Evolutionary conservation across 257 asterid species (phyloP).

Genomic region (Rhazya stricta): DNA sequence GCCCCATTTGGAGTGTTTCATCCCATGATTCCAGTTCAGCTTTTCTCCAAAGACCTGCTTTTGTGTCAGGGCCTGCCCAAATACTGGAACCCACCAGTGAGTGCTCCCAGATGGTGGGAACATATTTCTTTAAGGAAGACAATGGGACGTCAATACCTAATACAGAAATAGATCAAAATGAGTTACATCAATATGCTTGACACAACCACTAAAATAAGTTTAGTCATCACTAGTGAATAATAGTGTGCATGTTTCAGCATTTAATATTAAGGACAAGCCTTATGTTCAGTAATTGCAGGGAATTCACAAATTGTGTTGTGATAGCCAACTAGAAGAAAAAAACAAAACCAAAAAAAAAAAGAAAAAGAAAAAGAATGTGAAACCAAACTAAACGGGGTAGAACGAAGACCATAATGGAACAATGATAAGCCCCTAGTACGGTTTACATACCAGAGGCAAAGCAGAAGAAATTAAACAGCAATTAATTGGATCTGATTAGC

Average conservation of each 20-base stretch:
- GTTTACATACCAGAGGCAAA: no score
- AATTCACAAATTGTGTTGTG: neutral
- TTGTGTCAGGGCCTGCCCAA: constrained; percentile 65
- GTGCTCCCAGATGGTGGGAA: constrained; percentile 70
- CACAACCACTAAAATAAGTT: neutral
- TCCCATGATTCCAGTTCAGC: constrained; percentile 93
- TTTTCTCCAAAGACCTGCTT: constrained; percentile 72
- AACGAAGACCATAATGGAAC: neutral
- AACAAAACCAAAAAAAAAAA: no score
- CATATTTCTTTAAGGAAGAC: constrained; percentile 59
- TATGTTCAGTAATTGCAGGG: neutral
- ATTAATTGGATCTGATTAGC: no score
- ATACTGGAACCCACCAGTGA: constrained; percentile 78
- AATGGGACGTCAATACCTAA: constrained; percentile 68
- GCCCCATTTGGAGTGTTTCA: constrained; percentile 48
- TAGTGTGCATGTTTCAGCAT: neutral
- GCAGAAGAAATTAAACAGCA: no score
- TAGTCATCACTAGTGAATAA: neutral
- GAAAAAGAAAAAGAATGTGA: neutral
- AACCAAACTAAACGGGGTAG: neutral
- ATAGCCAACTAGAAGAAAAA: neutral
- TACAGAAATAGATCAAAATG: constrained; percentile 11
- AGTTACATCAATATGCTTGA: constrained; percentile 7
- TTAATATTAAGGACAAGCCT: constrained; percentile 13
- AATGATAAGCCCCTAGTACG: no score